Evolutionary conservation across 345 rosid species (phyloP).

Genomic region (Hypericum perforatum): DNA sequence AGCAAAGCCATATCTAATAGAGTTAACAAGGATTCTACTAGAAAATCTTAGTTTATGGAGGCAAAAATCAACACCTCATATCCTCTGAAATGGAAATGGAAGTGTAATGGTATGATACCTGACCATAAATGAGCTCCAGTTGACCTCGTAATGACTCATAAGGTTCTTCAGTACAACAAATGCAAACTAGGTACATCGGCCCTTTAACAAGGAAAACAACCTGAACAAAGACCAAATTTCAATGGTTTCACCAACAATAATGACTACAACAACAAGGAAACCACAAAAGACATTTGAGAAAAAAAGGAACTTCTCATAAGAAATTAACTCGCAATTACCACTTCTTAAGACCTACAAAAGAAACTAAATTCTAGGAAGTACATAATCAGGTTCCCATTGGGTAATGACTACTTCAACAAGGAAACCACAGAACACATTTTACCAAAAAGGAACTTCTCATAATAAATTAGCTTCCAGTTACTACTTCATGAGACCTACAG

Average conservation of each 20-base stretch:
- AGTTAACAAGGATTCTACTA: constrained; percentile 3
- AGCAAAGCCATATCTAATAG: constrained; percentile 14
- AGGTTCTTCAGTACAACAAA: constrained; percentile 94
- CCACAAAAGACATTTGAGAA: no score
- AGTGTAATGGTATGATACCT: constrained; percentile 41
- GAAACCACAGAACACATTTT: no score
- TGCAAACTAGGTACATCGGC: constrained; percentile 93
- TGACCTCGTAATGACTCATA: constrained; percentile 79
- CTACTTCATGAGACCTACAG: no score
- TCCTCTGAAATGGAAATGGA: background rate
- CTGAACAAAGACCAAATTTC: constrained; percentile 26
- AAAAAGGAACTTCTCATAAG: no score
- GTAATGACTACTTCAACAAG: no score
- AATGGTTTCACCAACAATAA: background rate
- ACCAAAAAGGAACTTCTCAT: no score
- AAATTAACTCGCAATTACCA: no score
- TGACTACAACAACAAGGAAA: no score
- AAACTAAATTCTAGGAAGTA: no score
- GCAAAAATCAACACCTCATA: background rate
- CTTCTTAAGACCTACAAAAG: no score
- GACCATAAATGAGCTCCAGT: constrained; percentile 91
- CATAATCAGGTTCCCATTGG: no score
- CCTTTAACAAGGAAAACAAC: constrained; percentile 97
- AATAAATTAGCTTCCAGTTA: no score
- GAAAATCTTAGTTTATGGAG: constrained; percentile 1